phyloP scores from a whole-genome alignment of 2,329 filamentous ascomycete species.

The Ophiostoma ips region DNA sequence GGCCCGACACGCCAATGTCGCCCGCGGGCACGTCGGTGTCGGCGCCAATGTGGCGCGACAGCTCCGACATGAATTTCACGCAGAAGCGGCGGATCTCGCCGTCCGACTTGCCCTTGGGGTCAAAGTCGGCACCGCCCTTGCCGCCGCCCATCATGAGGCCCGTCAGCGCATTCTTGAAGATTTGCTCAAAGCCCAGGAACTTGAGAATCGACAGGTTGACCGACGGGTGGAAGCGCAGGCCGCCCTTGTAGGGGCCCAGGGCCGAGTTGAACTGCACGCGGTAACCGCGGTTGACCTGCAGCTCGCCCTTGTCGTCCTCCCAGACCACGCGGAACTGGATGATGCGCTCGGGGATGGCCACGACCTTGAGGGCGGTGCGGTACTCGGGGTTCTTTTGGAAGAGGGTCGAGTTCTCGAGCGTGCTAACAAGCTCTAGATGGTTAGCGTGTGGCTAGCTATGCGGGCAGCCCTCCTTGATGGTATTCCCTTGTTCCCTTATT shows the following conservation, averaged over 20 bases:
- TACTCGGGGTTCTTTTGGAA: conserved; percentile 93
- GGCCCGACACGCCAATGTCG: conserved; percentile 85
- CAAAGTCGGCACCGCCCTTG: conserved; percentile 96
- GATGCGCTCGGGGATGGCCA: conserved; percentile 82
- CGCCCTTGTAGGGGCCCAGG: conserved; percentile 95
- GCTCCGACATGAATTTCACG: conserved; percentile 87
- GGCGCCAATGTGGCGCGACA: conserved; percentile 89
- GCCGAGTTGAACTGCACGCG: conserved; percentile 98
- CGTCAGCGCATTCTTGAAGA: conserved; percentile 98
- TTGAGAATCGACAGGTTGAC: conserved; percentile 77
- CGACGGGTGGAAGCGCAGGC: conserved; percentile 83
- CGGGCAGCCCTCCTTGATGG: too few relatives aligned
- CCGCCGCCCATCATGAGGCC: conserved; percentile 92
- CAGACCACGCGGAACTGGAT: conserved; percentile 96
- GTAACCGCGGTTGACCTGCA: conserved; percentile 89
- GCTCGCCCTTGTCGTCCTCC: conserved; percentile 83
- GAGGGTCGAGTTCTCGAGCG: conserved; percentile 83
- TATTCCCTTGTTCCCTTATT: too few relatives aligned
- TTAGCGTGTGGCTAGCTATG: background rate
- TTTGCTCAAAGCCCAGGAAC: conserved; percentile 98
- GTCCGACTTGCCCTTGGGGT: conserved; percentile 97
- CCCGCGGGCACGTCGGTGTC: conserved; percentile 94
- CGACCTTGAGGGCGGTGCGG: conserved; percentile 76
- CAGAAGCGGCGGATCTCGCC: conserved; percentile 97
- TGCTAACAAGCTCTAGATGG: conserved; percentile 70